Base-by-base conservation (phyloP, 1,284 basidiomycete genomes). In the Porogramme epimiltina region DNA sequence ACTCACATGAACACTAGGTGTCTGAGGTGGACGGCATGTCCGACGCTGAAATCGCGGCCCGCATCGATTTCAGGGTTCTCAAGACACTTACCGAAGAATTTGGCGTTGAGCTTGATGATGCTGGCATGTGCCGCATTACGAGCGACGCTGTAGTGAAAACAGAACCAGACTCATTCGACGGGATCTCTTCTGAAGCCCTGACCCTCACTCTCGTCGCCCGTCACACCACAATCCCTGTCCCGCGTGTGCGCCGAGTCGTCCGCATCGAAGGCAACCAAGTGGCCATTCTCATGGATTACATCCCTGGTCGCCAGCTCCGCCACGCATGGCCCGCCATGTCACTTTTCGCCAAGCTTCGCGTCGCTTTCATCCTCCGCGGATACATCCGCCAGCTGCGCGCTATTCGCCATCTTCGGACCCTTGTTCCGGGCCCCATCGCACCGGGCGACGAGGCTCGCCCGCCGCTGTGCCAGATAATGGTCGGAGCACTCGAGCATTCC, bases 361-460 rank as follows among this genome's bases (percentile, higher is more conserved):
- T 68, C 24, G 63, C 62, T 0, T 66, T 62, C 50, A 68, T 60
- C 4, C 46, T 69, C 16, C 64, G 66, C 5, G 45, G 59, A 28
- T 70, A 71, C 46, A 26, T 70, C 16, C 54, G 59, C n/a, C 64
- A 69, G 41, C 61, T 70, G 16, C 64, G 64, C 16, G 52, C 55
- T 16, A 31, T 68, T 6, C 37, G 34, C 3, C 36, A 46, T 13
- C 46, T 54, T n/a, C 36, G 31, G 15, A 22, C 52, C 2, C 13
- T 26, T 3, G 23, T 54, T 1, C 63, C 34, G 5, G 34, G 34
- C 5, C 34, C 34, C 8, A 6, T 37, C 34, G 34, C 9, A 5
- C 34, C 34, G 5, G 34, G 34, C 8, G 10, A 16, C 13, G n/a
- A 16, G n/a, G n/a, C 34, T 6, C 34, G 10, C 5, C 9, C 8